Conservation (phyloP, 176 grass and related monocot genomes). For the Rhynchospora breviuscula region DNA sequence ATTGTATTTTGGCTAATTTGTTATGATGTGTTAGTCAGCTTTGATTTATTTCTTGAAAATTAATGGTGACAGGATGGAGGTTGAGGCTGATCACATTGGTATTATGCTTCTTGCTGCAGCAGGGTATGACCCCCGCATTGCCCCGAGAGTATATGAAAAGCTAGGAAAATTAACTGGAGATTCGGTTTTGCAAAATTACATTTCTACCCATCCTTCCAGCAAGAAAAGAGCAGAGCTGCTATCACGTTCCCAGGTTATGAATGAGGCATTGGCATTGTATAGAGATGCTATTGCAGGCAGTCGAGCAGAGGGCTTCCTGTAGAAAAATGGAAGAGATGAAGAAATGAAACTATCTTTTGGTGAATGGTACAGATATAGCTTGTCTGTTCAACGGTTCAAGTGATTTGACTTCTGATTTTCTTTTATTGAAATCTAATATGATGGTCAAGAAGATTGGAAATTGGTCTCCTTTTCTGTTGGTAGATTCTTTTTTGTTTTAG, state of each 20-base stretch:
- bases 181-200: constrained; percentile 56
- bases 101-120: constrained; percentile 72
- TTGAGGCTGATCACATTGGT: constrained; percentile 94
- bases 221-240: constrained; percentile 74
- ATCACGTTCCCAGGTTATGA: constrained; percentile 57
- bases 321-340: constrained; percentile 20
- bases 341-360: not conserved
- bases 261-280: constrained; percentile 65
- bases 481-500: not conserved
- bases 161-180: constrained; percentile 61
- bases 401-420: not conserved
- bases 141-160: constrained; percentile 72
- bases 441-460: not conserved
- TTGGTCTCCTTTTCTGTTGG: not conserved
- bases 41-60: not conserved
- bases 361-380: not conserved
- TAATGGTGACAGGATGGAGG: constrained; percentile 67
- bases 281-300: constrained; percentile 43
- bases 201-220: constrained; percentile 85
- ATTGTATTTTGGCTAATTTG: not conserved
- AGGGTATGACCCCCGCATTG: constrained; percentile 87
- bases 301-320: constrained; percentile 71
- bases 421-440: not conserved
- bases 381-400: not conserved
- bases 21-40: not conserved